Base-by-base conservation (phyloP, 768 basidiomycete genomes). In the Coprinopsis cinerea region DNA sequence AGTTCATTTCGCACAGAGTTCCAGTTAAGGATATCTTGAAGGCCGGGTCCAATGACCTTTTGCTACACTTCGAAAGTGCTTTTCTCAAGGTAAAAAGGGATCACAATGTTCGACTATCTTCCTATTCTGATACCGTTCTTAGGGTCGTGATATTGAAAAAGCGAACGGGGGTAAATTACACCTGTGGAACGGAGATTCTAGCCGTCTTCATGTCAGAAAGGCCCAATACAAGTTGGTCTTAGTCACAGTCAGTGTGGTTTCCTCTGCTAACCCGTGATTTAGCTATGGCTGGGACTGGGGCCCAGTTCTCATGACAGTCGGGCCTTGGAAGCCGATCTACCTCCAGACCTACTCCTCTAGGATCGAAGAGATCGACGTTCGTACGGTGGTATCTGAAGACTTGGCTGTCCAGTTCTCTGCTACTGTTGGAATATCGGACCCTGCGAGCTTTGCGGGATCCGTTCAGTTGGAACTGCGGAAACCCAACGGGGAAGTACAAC, bases 211-310 rank as follows among this genome's bases (percentile, higher is more conserved):
- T 61, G 88, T 94, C 20, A 79, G 93, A 41, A 97, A 96, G 68
- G 92, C 93, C 1, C 89, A 92, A 61, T 96, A 93, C 71, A 87
- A 90, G 81, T 92, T 63, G 52, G 79, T 65, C 44, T 53, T 50
- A 14, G 15, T 55, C 37, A 15, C 27, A n/a, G n/a, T 26, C 15
- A 18, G n/a, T 39, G 10, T 23, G 20, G 25, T 34, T 28, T 26
- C 25, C 15, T 37, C n/a, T 23, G 48, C 46, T 57, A 4, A 49
- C 30, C 32, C 14, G 2, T 35, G 24, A 28, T n/a, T n/a, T 56
- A 89, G 88, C 61, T 91, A 91, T 59, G 88, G 88, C 17, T 92
- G 90, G 91, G 91, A 92, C 60, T 93, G 91, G 90, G 88, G 91
- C 47, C 93, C 92, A 20, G 65, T 92, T 17, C 64, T 95, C 28